These are phyloP conservation scores for Paracoccidioides brasiliensis DNA, from an alignment of 2,329 filamentous ascomycete genomes.

Conservation along the genomic window DNA sequence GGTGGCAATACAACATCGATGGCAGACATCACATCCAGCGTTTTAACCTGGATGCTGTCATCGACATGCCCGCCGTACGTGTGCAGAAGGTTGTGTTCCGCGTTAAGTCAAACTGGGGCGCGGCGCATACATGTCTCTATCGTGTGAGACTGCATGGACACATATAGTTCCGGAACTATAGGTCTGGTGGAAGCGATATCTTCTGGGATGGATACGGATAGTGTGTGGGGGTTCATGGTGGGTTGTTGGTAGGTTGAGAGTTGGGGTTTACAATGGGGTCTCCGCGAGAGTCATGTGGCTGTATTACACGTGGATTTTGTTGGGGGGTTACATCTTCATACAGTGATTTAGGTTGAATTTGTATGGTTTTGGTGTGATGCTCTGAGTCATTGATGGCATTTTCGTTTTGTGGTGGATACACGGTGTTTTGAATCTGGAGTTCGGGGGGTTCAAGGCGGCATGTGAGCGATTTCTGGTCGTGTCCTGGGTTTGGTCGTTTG, in stretches of 20 bases:
- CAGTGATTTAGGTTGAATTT: not conserved
- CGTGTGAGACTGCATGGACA: constrained; percentile 32
- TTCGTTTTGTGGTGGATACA: not conserved
- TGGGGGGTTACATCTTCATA: not conserved
- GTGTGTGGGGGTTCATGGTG: not conserved
- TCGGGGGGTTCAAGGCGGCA: not conserved
- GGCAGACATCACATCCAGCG: constrained; percentile 24
- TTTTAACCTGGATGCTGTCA: constrained; percentile 26
- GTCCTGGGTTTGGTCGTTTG: not conserved
- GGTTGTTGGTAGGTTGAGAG: not conserved
- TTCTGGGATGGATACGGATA: not conserved
- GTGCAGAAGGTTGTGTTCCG: constrained; percentile 31
- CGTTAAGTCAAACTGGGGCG: constrained; percentile 33
- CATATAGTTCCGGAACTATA: not conserved
- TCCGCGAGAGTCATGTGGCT: not conserved
- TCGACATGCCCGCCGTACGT: constrained; percentile 23
- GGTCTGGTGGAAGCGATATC: not conserved
- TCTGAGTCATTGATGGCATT: not conserved
- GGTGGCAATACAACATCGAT: constrained; percentile 28
- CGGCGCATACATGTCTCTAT: constrained; percentile 33
- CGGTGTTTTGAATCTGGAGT: not conserved
- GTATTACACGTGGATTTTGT: not conserved
- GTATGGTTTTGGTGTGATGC: not conserved
- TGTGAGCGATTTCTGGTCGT: not conserved
- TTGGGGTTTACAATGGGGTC: not conserved